Evolutionary conservation across 1,284 basidiomycete species (phyloP), one percentile per base, ranked within the genome.

Genomic region (Mycosarcoma mackinlayi): DNA sequence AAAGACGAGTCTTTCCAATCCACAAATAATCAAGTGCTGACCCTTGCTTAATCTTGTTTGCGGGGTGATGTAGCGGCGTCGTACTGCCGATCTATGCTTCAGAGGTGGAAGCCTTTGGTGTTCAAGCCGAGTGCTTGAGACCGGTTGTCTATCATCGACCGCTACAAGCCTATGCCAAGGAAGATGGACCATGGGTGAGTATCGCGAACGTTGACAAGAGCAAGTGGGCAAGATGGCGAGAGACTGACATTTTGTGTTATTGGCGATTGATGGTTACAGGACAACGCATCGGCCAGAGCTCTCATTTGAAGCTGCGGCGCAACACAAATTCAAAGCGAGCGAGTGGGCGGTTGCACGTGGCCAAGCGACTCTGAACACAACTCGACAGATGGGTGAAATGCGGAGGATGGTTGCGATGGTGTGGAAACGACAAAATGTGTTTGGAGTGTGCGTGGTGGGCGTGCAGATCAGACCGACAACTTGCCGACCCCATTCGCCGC

Each of bases 101-200:
- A 0, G 75, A 76, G 37, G 47, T 77, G 7, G 41, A 76, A 16
- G 25, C 19, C 9, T 46, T 48, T 13, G 69, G 69, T 8, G 47
- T 62, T 4, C 56, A 62, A 21, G 58, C 65, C 9, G 59, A 58
- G 25, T 25, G 55, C 10, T 23, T 66, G 30, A 60, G 73, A 18
- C 58, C 75, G 1, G 56, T 80, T 2, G 58, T 69, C 3, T 80
- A 78, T 46, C 53, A 66, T 34, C 55, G 75, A 13, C 77, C 76
- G 6, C 23, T 63, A n/a, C 46, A 60, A 41, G 42, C 51, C 18
- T 80, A 80, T 35, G 38, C 45, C 4, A 8, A 9, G 1, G 27
- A 27, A 2, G 77, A 79, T 33, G 50, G 28, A 24, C 76, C 77
- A 16, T 79, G 76, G 76, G 72, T 72, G 37, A 71, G 72, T 73